Base-by-base conservation (phyloP, 1,284 basidiomycete genomes). In the Ganoderma lucidum region DNA sequence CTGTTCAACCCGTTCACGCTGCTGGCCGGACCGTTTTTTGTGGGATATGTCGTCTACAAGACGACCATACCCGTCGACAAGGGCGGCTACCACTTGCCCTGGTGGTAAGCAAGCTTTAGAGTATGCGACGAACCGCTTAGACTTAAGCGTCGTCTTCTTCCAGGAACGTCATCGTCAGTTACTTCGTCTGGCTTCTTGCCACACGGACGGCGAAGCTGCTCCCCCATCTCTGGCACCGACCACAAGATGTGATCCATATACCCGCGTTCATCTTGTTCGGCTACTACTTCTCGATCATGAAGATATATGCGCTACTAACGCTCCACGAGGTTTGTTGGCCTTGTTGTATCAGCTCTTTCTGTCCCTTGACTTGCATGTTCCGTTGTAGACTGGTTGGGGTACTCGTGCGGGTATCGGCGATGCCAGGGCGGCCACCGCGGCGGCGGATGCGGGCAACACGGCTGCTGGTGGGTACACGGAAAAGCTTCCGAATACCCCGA, bases 221-320 rank as follows among this genome's bases (percentile, higher is more conserved):
- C 6, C 96, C 96, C 0, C 95, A 97, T 83, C 84, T 97, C 3
- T 96, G 94, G 94, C 78, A 90, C 70, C 86, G 92, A 48, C 96
- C 96, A 1, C 88, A 91, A 77, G 93, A 97, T 77, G 88, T 97
- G 76, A 90, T 97, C 75, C 90, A 95, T 79, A 93, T 97, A 14
- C 95, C 95, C 4, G 95, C 93, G n/a, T 97, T 96, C 82, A 95
- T 96, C 76, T 77, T 91, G 6, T 96, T 96, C 78, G 95, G 95
- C 32, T 96, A 97, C 80, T 93, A 93, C 82, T 80, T 80, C 72
- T 76, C 79, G 32, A 73, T 79, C 71, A 80, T 78, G 77, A 81
- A 80, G 73, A 64, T 80, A 35, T 81, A 79, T 66, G 80, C 80
- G 23, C 75, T 81, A 30, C 70, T 80, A 44, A 81, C 77, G 63